Evolutionary conservation across 2,329 filamentous ascomycete genomes (phyloP).

Genomic region (Cryphonectria parasitica): DNA sequence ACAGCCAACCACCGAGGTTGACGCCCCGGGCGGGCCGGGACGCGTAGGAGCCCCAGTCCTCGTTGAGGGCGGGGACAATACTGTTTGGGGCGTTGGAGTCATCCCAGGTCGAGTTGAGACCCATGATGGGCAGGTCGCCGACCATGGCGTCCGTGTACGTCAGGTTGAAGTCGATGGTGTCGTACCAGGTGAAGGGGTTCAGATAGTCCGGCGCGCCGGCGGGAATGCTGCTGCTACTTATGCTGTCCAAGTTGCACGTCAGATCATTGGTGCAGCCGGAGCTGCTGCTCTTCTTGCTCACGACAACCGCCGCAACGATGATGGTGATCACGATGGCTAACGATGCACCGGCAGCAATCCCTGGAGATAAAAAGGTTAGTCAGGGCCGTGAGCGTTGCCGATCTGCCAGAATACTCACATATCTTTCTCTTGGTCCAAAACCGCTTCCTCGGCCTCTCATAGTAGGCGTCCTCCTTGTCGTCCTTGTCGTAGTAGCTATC

Average conservation of each 20-base stretch:
- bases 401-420: slow-evolving; percentile 49
- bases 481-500: slow-evolving; percentile 46
- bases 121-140: slow-evolving; percentile 89
- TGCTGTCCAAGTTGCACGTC: slow-evolving; percentile 54
- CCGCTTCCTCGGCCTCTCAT: slow-evolving; percentile 46
- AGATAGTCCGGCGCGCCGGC: slow-evolving; percentile 71
- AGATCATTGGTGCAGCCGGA: slow-evolving; percentile 32
- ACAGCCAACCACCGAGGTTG: slow-evolving; percentile 92
- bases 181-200: slow-evolving; percentile 90
- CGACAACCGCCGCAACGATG: slow-evolving; percentile 68
- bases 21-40: slow-evolving; percentile 83
- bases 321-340: slow-evolving; percentile 66
- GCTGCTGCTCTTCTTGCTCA: slow-evolving; percentile 63
- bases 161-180: slow-evolving; percentile 88
- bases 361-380: slow-evolving; percentile 42
- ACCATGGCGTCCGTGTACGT: slow-evolving; percentile 88
- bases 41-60: slow-evolving; percentile 77
- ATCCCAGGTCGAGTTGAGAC: slow-evolving; percentile 82
- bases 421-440: slow-evolving; percentile 61
- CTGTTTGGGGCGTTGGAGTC: slow-evolving; percentile 79
- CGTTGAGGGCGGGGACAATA: slow-evolving; percentile 76
- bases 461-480: slow-evolving; percentile 50
- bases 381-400: not conserved
- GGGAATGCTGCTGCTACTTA: slow-evolving; percentile 63
- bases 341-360: slow-evolving; percentile 59